phyloP scores from a whole-genome alignment of 2,329 filamentous ascomycete species.

The Aspergillus sclerotialis region DNA sequence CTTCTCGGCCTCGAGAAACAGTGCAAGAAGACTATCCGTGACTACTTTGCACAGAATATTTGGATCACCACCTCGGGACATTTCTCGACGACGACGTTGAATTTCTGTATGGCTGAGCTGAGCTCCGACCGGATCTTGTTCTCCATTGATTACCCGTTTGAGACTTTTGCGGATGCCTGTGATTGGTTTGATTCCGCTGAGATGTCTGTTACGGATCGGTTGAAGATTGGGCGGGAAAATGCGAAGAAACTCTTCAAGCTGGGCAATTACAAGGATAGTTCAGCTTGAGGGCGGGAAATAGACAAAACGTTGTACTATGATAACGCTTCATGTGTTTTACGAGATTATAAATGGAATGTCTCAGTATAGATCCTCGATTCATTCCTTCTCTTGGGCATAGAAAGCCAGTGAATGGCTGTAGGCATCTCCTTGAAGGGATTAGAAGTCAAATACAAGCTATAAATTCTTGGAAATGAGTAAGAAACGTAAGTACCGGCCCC shows the following conservation, averaged over 20 bases:
- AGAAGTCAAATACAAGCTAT: too few species aligned
- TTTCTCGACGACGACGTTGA: constrained; percentile 23
- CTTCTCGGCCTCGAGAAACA: constrained; percentile 14
- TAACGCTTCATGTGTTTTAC: neutral
- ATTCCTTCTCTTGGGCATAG: too few species aligned
- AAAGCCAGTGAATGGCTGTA: too few species aligned
- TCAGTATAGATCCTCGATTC: too few species aligned
- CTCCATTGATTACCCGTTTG: constrained; percentile 24
- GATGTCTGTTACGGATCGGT: constrained; percentile 19
- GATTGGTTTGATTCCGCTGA: constrained; percentile 27
- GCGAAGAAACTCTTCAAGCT: constrained; percentile 31
- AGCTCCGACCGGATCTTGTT: constrained; percentile 24
- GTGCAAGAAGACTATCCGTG: constrained; percentile 28
- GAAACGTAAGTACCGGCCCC: too few species aligned
- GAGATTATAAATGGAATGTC: neutral
- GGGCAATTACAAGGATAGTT: constrained; percentile 8
- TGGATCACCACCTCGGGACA: constrained; percentile 28
- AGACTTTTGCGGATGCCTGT: constrained; percentile 26
- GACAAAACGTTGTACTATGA: neutral
- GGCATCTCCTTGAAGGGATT: too few species aligned
- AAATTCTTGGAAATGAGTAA: too few species aligned
- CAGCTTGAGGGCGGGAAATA: neutral
- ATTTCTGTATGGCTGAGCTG: constrained; percentile 20
- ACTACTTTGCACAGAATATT: constrained; percentile 27
- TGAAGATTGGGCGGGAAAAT: constrained; percentile 34